Evolutionary conservation across 2,329 filamentous ascomycete genomes (phyloP).

Genomic region (Botrytis elliptica): DNA sequence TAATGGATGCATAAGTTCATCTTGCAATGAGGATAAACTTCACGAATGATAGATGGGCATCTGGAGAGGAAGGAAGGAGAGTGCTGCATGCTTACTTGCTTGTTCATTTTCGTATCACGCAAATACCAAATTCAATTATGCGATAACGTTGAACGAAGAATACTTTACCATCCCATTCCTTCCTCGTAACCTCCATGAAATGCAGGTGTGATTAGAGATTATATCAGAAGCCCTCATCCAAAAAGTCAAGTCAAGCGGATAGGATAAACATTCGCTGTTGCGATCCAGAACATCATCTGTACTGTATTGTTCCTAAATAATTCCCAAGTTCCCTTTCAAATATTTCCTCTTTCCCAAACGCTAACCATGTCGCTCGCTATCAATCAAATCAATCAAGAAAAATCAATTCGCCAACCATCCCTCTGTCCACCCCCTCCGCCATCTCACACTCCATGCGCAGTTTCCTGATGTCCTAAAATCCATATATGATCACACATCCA

Average conservation of each 20-base stretch:
- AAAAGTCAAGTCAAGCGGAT: background rate
- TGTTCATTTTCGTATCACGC: background rate
- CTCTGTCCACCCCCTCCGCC: background rate
- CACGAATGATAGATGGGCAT: background rate
- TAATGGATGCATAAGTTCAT: background rate
- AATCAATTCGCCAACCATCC: background rate
- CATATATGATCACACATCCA: background rate
- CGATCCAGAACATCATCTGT: slow-evolving; percentile 8
- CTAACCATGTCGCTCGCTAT: slow-evolving; percentile 1
- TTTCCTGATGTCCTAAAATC: background rate
- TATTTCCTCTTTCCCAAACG: background rate
- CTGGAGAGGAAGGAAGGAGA: background rate
- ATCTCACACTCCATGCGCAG: background rate
- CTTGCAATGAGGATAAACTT: background rate
- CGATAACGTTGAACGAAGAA: background rate
- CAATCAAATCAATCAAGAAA: background rate
- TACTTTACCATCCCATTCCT: too few relatives aligned
- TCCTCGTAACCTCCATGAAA: too few relatives aligned
- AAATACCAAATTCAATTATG: background rate
- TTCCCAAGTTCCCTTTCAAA: background rate
- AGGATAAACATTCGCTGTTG: background rate
- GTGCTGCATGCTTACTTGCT: background rate
- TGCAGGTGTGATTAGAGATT: too few relatives aligned
- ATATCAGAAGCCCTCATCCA: background rate
- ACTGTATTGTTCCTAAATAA: background rate